These are phyloP conservation scores for Neurospora sp. DNA, from an alignment of 495 filamentous ascomycete genomes.

Conservation along the genomic window DNA sequence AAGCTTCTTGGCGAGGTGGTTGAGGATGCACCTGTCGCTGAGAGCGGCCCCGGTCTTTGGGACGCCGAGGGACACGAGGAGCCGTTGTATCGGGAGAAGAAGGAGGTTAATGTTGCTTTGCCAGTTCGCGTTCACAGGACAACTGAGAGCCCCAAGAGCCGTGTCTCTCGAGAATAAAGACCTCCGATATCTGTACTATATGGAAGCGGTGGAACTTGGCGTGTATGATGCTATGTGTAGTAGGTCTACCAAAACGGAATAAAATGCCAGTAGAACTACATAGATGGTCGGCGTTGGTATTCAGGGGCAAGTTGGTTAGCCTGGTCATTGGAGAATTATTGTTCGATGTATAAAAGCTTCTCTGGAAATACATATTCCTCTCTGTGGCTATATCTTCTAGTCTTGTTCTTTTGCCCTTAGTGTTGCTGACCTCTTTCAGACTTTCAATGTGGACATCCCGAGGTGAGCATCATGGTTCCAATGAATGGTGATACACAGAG, in stretches of 20 bases:
- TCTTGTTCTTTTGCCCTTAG: background rate
- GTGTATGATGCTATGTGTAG: background rate
- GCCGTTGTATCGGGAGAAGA: slow-evolving; percentile 11
- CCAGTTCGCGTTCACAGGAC: background rate
- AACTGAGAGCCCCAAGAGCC: background rate
- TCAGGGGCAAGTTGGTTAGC: background rate
- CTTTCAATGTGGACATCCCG: background rate
- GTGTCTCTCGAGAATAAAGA: background rate
- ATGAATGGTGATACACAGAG: background rate
- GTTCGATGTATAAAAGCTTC: background rate
- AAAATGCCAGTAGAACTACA: background rate
- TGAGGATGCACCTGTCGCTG: background rate
- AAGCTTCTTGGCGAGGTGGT: slow-evolving; percentile 8
- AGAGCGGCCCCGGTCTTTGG: slow-evolving; percentile 14
- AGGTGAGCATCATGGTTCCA: background rate
- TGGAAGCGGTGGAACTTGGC: background rate
- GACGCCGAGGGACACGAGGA: slow-evolving; percentile 23
- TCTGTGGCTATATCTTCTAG: background rate
- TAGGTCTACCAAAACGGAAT: background rate
- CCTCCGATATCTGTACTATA: background rate
- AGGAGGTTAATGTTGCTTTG: slow-evolving; percentile 1
- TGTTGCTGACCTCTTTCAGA: background rate
- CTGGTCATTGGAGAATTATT: background rate
- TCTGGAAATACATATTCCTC: background rate
- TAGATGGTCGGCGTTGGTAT: background rate